Base-by-base conservation (phyloP, 1,284 basidiomycete species). In the Microbotryum scabiosae region DNA sequence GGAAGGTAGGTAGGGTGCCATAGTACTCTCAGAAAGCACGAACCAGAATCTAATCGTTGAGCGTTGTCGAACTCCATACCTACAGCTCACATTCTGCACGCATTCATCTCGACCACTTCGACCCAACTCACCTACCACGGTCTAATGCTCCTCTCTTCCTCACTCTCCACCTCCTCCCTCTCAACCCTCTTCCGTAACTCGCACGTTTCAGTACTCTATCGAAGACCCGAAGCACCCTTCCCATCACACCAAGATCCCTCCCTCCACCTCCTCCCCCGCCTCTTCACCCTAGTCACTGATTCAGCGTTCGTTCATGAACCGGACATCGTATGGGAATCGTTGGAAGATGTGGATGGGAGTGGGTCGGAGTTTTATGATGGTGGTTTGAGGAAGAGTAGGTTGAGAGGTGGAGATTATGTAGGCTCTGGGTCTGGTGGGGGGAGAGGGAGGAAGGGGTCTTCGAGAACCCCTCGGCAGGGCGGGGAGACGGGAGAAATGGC, bases 121-220 rank as follows among this genome's bases (percentile, higher is more conserved):
- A 89, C 88, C 1, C 90, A 94, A 72, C 76, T 94, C 62, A 93
- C 90, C 0, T 93, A 92, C 70, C 81, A 88, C 56, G 91, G 78
- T 12, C 72, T 80, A n/a, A 77, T 76, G 47, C 72, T 73, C 4
- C 67, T 76, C n/a, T 67, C 69, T 23, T 67, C 68, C 25, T 63
- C 65, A 8, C 63, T 76, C 28, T 63, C 70, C 8, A 70, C 72
- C 1, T 68, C 70, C 85, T 61, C 66, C 14, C 62, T 72, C 61
- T 62, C 67, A 64, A 48, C 88, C 2, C 82, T 93, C 60, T 94
- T 93, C 79, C 84, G 91, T 61, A 90, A 85, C 75, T 89, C 88
- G 0, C 91, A 94, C 70, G 82, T 96, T 12, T 85, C 86, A 0
- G 90, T 93, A 5, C 78, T 96, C 0, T 88, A 90, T 79, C 88